Conservation (phyloP, 768 basidiomycete genomes). For the Macrocybe gigantea region DNA sequence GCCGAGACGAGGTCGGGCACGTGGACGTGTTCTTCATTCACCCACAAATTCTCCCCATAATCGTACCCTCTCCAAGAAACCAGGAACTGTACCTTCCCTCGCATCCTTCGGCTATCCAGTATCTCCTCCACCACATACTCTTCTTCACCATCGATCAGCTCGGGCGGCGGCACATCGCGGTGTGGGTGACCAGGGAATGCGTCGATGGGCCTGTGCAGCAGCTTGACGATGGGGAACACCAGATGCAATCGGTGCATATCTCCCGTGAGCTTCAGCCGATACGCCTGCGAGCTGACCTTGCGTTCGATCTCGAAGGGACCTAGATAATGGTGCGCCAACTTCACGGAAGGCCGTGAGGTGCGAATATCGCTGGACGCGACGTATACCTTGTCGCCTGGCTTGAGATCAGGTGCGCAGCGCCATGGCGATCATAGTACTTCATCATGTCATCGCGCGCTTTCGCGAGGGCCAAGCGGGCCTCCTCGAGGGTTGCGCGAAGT, state of each 20-base stretch:
- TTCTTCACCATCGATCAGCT: no score
- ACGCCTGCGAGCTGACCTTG: conserved; percentile 3
- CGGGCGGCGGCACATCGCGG: conserved; percentile 3
- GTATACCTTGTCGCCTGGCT: conserved; percentile 12
- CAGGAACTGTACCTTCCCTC: no score
- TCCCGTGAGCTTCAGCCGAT: conserved; percentile 10
- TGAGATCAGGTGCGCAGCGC: conserved; percentile 3
- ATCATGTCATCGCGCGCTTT: conserved; percentile 11
- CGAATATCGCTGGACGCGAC: no score
- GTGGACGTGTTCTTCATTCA: no score
- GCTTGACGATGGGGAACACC: no score
- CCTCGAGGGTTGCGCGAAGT: conserved; percentile 8
- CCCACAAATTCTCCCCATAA: no score
- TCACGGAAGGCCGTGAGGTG: conserved; percentile 7
- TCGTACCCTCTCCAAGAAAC: no score
- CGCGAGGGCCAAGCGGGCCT: conserved; percentile 9
- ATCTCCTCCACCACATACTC: conserved; percentile 10
- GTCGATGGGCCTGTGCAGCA: conserved; percentile 4
- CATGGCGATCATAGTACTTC: conserved; percentile 8
- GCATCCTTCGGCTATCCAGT: conserved; percentile 4
- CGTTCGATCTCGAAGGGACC: conserved; percentile 8
- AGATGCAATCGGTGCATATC: conserved; percentile 11
- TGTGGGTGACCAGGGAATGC: conserved; percentile 2
- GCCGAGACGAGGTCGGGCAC: no score
- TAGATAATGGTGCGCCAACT: conserved; percentile 5